Base-by-base conservation (phyloP, 1,139 yeast genomes). In the Meyerozyma guilliermondii region DNA sequence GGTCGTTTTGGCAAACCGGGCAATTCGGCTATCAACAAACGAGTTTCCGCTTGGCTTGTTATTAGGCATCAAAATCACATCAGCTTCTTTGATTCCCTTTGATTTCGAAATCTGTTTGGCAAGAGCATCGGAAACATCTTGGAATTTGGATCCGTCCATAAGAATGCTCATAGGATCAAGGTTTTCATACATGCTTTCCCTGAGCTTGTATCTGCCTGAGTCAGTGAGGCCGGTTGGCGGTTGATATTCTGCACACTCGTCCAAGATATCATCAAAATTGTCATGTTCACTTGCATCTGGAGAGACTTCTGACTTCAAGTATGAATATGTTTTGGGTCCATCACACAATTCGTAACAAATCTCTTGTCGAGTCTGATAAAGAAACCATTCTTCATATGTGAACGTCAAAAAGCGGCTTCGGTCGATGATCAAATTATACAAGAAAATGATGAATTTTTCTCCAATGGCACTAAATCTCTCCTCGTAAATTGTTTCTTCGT, bases 391-490 rank as follows among this genome's bases (percentile, higher is more conserved):
- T 60, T 41, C 59, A 50, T 44, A 55, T 31, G 43, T 60, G 40
- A 39, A 56, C 42, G 41, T 51, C 52, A 63, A 62, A 52, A 81
- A 80, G 6, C 66, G 63, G 20, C 65, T 62, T 48, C 92, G 71
- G 50, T 79, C 82, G 0, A 80, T 71, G 22, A 84, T 55, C 36
- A 83, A 40, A 43, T 76, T 72, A 56, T 83, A 84, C 17, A 82
- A 51, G 50, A 81, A 80, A 0, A 73, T 59, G 34, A 83, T 56
- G 40, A 83, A 68, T 42, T 75, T 78, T 45, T 79, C 82, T 10
- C 77, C 56, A 13, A 83, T 70, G 2, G 72, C 59, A 14, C 63
- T 52, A 30, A 80, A 71, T 45, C 81, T 71, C 29, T 83, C 87
- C 41, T 80, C 83, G 54, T 82, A 85, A 1, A 74, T 58, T 0